Evolutionary conservation across 768 basidiomycete genomes (phyloP).

Genomic region (Mycena indigotica): DNA sequence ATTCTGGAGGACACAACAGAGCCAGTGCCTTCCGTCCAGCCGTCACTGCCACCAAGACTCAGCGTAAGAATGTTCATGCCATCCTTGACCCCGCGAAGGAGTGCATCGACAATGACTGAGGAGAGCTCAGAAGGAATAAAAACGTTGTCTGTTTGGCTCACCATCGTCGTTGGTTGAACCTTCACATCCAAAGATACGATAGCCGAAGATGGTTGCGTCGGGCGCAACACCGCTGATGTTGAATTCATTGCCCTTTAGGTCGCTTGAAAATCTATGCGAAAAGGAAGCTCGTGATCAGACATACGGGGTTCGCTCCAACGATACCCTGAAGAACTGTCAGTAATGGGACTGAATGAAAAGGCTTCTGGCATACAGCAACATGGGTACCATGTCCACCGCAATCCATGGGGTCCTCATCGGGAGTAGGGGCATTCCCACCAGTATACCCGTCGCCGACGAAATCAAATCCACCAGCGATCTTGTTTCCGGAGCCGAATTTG

Average conservation of each 20-base stretch:
- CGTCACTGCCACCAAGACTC: conserved; percentile 48
- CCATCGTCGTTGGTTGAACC: conserved; percentile 55
- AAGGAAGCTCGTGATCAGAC: background rate
- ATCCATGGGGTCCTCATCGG: conserved; percentile 55
- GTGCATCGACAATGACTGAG: conserved; percentile 47
- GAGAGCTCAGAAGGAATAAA: background rate
- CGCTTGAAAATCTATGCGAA: too few species aligned
- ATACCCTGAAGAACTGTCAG: conserved; percentile 47
- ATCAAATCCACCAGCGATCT: conserved; percentile 55
- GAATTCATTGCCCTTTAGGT: conserved; percentile 45
- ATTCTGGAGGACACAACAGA: conserved; percentile 63
- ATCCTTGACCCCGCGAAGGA: conserved; percentile 52
- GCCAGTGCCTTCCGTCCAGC: conserved; percentile 61
- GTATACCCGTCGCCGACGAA: conserved; percentile 58
- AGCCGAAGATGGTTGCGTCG: conserved; percentile 53
- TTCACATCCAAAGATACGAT: conserved; percentile 63
- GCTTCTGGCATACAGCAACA: conserved; percentile 42
- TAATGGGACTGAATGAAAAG: conserved; percentile 14
- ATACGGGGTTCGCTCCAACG: conserved; percentile 56
- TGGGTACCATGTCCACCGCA: conserved; percentile 56
- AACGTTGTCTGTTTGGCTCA: conserved; percentile 28
- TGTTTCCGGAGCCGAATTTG: conserved; percentile 56
- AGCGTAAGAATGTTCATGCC: conserved; percentile 65
- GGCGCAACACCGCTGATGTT: conserved; percentile 74
- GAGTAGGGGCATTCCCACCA: conserved; percentile 53